A percentile compares a stretch with the other conserved stretches of the same genome.
These are phyloP conservation scores for Arachis hypogaea DNA, from an alignment of 306 rosid species.

Conservation along the genomic window DNA sequence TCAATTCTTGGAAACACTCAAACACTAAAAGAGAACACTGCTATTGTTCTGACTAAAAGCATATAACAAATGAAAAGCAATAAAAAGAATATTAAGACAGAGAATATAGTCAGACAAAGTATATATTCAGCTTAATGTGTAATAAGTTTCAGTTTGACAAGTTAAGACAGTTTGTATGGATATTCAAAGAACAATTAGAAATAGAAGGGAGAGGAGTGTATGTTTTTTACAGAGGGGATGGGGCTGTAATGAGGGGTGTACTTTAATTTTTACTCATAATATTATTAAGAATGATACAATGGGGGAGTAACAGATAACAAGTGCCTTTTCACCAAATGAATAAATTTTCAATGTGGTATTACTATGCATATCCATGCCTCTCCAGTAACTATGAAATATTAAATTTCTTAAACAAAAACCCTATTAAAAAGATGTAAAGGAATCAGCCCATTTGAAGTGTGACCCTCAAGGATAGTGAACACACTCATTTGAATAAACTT, in stretches of 20 bases:
- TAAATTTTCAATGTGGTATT: not conserved
- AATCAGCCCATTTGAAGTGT: not conserved
- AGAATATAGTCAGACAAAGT: slow-evolving; percentile 11
- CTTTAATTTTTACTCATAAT: too few relatives aligned
- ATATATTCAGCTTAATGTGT: slow-evolving; percentile 1
- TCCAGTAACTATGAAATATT: not conserved
- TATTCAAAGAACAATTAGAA: not conserved
- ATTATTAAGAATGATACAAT: not conserved
- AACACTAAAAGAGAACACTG: not conserved
- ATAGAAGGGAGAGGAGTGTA: too few relatives aligned
- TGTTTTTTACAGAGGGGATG: too few relatives aligned
- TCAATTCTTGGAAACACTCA: not conserved
- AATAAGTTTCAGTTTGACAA: not conserved
- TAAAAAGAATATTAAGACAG: slow-evolving; percentile 7
- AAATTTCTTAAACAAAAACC: slow-evolving; percentile 11
- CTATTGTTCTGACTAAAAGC: not conserved
- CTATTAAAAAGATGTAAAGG: slow-evolving; percentile 4
- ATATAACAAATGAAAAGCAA: slow-evolving; percentile 21
- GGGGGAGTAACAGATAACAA: not conserved
- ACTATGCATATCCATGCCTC: slow-evolving; percentile 18
- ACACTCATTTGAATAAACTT: slow-evolving; percentile 13
- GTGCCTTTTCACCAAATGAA: not conserved
- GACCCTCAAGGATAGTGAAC: slow-evolving; percentile 1
- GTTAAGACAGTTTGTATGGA: not conserved
- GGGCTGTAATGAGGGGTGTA: too few relatives aligned